Conservation (phyloP, 805 yeast genomes). For the Wickerhamiella hasegawae region DNA sequence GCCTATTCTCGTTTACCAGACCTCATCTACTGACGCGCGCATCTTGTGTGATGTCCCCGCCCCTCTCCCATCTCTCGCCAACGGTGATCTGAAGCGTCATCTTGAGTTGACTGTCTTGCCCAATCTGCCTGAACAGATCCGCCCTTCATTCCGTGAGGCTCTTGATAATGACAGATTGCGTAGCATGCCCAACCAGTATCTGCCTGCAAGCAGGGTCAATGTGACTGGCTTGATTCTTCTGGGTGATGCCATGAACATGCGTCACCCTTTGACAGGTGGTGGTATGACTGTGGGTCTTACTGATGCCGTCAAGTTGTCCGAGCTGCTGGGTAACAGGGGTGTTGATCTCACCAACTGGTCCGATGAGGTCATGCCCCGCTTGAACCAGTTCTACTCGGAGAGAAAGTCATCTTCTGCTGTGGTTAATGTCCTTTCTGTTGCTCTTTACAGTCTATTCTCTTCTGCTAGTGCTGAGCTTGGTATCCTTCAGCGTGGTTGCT, state of each 20-base stretch:
- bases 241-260: slow-evolving; percentile 93
- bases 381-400: slow-evolving; percentile 55
- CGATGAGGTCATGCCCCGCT: slow-evolving; percentile 35
- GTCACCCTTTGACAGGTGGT: slow-evolving; percentile 97
- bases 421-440: slow-evolving; percentile 77
- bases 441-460: slow-evolving; percentile 77
- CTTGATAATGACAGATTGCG: slow-evolving; percentile 43
- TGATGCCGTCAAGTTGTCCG: slow-evolving; percentile 59
- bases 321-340: slow-evolving; percentile 37
- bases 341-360: slow-evolving; percentile 41
- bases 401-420: slow-evolving; percentile 72
- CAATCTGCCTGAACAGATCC: slow-evolving; percentile 43
- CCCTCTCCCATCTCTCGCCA: slow-evolving; percentile 50
- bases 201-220: slow-evolving; percentile 56
- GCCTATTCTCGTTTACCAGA: slow-evolving; percentile 81
- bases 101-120: slow-evolving; percentile 46
- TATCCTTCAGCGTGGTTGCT: slow-evolving; percentile 76
- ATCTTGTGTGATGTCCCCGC: slow-evolving; percentile 78
- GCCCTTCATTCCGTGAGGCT: slow-evolving; percentile 57
- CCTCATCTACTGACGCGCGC: slow-evolving; percentile 67
- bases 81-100: slow-evolving; percentile 44
- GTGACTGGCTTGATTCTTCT: slow-evolving; percentile 63
- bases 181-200: slow-evolving; percentile 86
- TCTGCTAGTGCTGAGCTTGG: slow-evolving; percentile 55
- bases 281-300: slow-evolving; percentile 97